Conservation (phyloP, 176 grass and related monocot genomes). For the Aegilops sharonensis region DNA sequence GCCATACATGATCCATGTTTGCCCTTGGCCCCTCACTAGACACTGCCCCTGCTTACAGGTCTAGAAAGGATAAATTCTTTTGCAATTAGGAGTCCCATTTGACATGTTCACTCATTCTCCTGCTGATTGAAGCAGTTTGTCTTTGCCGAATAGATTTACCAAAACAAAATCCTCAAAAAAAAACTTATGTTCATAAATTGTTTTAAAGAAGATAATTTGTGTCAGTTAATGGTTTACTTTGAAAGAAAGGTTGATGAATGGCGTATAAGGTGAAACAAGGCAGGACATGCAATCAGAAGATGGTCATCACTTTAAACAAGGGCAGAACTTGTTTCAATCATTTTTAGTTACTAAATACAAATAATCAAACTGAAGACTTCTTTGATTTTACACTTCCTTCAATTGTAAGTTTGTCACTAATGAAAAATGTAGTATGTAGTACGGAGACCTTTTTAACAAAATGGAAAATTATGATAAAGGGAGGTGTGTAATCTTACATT, state of each 20-base stretch:
- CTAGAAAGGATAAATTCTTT: not conserved
- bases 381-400: not conserved
- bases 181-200: not conserved
- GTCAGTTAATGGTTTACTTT: slow-evolving; percentile 13
- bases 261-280: not conserved
- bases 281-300: not conserved
- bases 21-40: not conserved
- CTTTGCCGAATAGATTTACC: not conserved
- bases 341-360: slow-evolving; percentile 4
- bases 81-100: not conserved
- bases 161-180: not conserved
- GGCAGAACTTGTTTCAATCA: not conserved
- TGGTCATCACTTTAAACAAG: not conserved
- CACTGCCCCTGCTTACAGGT: not conserved
- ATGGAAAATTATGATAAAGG: not conserved
- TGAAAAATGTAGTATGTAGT: not conserved
- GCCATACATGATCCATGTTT: not conserved
- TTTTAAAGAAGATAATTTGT: not conserved
- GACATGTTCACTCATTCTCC: not conserved
- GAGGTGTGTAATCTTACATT: not conserved
- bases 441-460: slow-evolving; percentile 15
- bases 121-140: not conserved
- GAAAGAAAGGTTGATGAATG: not conserved
- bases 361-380: slow-evolving; percentile 5
- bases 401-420: not conserved